Percentiles rank a stretch among this genome's conserved stretches.
phyloP scores from a whole-genome alignment of 1,284 basidiomycete species.

The Tilletia horrida region DNA sequence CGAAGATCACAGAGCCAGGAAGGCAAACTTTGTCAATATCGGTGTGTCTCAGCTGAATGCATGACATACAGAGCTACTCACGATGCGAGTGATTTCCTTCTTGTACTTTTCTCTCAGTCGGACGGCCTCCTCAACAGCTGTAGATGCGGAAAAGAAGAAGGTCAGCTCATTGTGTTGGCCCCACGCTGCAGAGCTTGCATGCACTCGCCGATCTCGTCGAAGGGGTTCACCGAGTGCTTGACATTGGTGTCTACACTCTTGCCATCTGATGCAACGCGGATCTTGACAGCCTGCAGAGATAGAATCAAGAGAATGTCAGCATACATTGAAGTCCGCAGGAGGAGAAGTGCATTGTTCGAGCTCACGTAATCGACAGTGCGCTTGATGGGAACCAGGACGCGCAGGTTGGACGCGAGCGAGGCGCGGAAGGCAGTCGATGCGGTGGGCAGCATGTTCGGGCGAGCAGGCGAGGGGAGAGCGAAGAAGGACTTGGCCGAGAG shows the following conservation, averaged over 20 bases:
- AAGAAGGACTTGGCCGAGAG: too few species aligned
- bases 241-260: constrained; percentile 54
- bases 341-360: neutral
- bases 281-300: constrained; percentile 49
- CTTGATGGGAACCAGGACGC: constrained; percentile 54
- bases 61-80: constrained; percentile 25
- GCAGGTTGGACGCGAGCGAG: constrained; percentile 49
- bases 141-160: neutral
- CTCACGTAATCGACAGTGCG: constrained; percentile 52
- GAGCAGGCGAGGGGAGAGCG: too few species aligned
- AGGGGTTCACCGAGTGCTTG: constrained; percentile 59
- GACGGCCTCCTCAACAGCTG: constrained; percentile 92
- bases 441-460: constrained; percentile 18
- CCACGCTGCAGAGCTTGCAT: neutral
- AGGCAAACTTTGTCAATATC: too few species aligned
- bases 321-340: neutral
- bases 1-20: too few species aligned
- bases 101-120: constrained; percentile 77
- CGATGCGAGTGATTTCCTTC: constrained; percentile 57
- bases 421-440: constrained; percentile 38
- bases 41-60: neutral
- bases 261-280: constrained; percentile 52
- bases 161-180: neutral
- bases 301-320: neutral
- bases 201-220: constrained; percentile 52